phyloP scores from a whole-genome alignment of 2,329 filamentous ascomycete genomes.

The Grosmannia huntii region DNA sequence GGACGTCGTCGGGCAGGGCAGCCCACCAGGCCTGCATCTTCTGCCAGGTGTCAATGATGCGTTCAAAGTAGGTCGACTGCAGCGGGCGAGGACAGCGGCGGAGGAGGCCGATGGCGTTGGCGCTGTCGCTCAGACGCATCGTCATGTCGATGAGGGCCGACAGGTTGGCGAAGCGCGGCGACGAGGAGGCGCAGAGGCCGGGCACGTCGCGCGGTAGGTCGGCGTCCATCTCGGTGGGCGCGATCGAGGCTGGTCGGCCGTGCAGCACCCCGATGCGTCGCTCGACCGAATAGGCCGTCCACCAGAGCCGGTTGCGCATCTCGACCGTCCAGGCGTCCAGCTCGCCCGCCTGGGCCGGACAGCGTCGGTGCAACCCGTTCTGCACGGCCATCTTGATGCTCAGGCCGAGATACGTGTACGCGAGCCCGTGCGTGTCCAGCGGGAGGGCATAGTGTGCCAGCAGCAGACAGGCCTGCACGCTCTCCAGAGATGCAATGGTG shows the following conservation, averaged over 20 bases:
- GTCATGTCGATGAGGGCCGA: conserved; percentile 17
- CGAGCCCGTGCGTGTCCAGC: conserved; percentile 41
- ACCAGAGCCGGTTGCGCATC: conserved; percentile 42
- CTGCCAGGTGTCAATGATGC: conserved; percentile 24
- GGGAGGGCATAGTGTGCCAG: conserved; percentile 43
- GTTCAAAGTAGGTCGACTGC: conserved; percentile 25
- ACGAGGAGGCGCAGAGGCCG: conserved; percentile 2
- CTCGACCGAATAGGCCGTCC: conserved; percentile 44
- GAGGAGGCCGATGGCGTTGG: conserved; percentile 25
- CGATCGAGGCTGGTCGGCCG: conserved; percentile 40
- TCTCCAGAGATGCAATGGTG: conserved; percentile 40
- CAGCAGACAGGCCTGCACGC: conserved; percentile 43
- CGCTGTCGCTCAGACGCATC: conserved; percentile 24
- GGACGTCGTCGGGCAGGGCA: conserved; percentile 22
- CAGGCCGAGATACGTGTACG: conserved; percentile 43
- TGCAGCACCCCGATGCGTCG: conserved; percentile 44
- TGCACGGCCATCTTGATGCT: conserved; percentile 45
- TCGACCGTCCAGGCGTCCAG: conserved; percentile 35
- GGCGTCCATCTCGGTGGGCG: conserved; percentile 38
- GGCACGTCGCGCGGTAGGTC: conserved; percentile 25
- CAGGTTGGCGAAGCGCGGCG: conserved; percentile 4
- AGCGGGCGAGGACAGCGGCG: conserved; percentile 24
- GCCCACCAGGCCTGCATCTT: conserved; percentile 28
- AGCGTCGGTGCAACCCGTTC: conserved; percentile 44
- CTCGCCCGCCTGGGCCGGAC: conserved; percentile 22